Percentiles rank a stretch among this genome's conserved stretches.
These are phyloP conservation scores for Tirmania nivea DNA, from an alignment of 495 filamentous ascomycete species.

Conservation along the genomic window DNA sequence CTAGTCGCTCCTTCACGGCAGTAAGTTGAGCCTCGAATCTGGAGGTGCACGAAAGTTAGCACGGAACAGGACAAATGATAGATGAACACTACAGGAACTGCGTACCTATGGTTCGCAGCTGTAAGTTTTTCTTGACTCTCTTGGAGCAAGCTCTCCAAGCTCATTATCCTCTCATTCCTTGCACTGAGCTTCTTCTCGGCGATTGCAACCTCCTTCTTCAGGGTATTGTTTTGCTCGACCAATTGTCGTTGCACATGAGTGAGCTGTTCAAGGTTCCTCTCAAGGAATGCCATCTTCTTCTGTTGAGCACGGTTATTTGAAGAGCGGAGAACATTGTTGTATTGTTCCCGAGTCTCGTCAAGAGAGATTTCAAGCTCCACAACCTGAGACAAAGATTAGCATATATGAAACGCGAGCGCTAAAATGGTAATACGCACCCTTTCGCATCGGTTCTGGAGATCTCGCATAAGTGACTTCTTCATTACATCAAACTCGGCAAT, in stretches of 20 bases:
- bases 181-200: constrained; percentile 93
- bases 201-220: constrained; percentile 98
- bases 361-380: constrained; percentile 94
- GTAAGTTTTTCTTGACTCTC: constrained; percentile 96
- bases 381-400: constrained; percentile 23
- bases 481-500: constrained; percentile 96
- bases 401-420: too few relatives aligned
- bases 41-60: constrained; percentile 8
- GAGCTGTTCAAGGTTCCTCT: constrained; percentile 92
- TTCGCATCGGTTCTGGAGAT: constrained; percentile 94
- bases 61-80: background rate
- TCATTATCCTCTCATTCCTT: constrained; percentile 86
- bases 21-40: constrained; percentile 95
- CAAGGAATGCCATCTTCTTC: constrained; percentile 99
- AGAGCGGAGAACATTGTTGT: constrained; percentile 86
- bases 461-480: constrained; percentile 98
- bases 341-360: constrained; percentile 92
- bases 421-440: constrained; percentile 28
- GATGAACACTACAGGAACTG: constrained; percentile 8
- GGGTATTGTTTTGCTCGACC: constrained; percentile 82
- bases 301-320: constrained; percentile 96
- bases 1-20: constrained; percentile 89
- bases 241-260: constrained; percentile 93
- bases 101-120: constrained; percentile 83
- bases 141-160: constrained; percentile 72